Conservation (phyloP, 2,329 filamentous ascomycete genomes). For the Cladorrhinum sp. region DNA sequence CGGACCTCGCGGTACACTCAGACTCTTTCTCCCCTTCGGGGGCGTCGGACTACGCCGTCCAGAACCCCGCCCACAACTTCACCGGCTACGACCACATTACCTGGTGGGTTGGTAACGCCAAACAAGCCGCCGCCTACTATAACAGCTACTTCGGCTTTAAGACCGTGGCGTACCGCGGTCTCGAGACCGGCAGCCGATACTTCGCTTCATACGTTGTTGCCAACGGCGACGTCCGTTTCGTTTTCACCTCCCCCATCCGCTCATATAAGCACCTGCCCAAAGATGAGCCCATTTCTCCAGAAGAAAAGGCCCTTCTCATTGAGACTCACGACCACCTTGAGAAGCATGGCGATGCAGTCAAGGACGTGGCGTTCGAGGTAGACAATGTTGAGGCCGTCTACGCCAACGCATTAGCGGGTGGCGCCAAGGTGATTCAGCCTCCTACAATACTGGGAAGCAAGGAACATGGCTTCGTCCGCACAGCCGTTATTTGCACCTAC, state of each 20-base stretch:
- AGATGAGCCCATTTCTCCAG: conserved; percentile 58
- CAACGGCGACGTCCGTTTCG: conserved; percentile 74
- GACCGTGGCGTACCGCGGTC: conserved; percentile 76
- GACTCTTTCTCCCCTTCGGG: conserved; percentile 39
- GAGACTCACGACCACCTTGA: conserved; percentile 83
- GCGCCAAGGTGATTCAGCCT: conserved; percentile 59
- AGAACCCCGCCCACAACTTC: conserved; percentile 55
- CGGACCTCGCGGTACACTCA: conserved; percentile 46
- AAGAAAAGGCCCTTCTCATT: conserved; percentile 62
- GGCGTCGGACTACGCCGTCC: conserved; percentile 54
- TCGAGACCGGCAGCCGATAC: conserved; percentile 81
- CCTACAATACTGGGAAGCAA: conserved; percentile 57
- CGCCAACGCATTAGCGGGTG: conserved; percentile 63
- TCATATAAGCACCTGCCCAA: conserved; percentile 52
- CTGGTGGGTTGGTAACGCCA: conserved; percentile 96
- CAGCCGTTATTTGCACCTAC: conserved; percentile 84
- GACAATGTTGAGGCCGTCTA: conserved; percentile 84
- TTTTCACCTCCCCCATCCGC: conserved; percentile 78
- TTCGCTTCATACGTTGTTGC: conserved; percentile 80
- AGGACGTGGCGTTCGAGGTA: conserved; percentile 93
- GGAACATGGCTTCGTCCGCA: conserved; percentile 62
- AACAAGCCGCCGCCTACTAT: conserved; percentile 90
- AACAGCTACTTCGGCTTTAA: conserved; percentile 82
- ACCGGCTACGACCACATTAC: conserved; percentile 88
- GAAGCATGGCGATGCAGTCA: conserved; percentile 87